Base-by-base conservation (phyloP, 768 basidiomycete genomes). In the Sutorius australiensis region DNA sequence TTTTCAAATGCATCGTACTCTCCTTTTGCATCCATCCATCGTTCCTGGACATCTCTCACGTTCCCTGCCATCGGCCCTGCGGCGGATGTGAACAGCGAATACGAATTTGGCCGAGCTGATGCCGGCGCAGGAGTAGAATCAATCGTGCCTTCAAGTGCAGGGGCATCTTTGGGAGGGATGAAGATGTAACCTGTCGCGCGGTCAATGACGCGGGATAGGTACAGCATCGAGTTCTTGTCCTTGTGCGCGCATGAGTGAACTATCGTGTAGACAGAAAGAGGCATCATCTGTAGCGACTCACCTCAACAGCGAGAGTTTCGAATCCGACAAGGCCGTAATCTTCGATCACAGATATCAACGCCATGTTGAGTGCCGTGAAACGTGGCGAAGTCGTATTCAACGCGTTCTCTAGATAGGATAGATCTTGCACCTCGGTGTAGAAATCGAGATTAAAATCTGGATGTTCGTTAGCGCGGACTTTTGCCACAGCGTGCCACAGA, bases 361-460 rank as follows among this genome's bases (percentile, higher is more conserved):
- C 87, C 79, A 88, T 83, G 67, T 98, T 98, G 41, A 99, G 72
- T 8, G 84, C 83, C 0, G 80, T 73, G 61, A 83, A 97, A 36
- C 84, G 83, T 1, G 86, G 83, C 0, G 87, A 80, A 1, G 82
- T 66, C 0, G 82, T 76, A 16, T 80, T 76, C 14, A 98, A 80
- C 0, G 82, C 73, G 56, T 86, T 86, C 58, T 91, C 83, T 19
- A 99, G 81, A 67, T 98, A 87, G 1, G 87, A 86, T 0, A 99
- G 77, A 65, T 99, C 95, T 70, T 97, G 94, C 0, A 97, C 97
- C 71, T 99, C 94, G 38, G 97, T 98, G 69, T 98, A 98, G 69
- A 90, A 99, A 59, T 93, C 91, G 28, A 99, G 85, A 64, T 95
- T 97, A 76, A 99, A 98, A 40, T 95, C 95, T 97, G 61, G 34